These are phyloP conservation scores for Alliaria petiolata DNA, from an alignment of 345 rosid genomes.

Conservation along the genomic window DNA sequence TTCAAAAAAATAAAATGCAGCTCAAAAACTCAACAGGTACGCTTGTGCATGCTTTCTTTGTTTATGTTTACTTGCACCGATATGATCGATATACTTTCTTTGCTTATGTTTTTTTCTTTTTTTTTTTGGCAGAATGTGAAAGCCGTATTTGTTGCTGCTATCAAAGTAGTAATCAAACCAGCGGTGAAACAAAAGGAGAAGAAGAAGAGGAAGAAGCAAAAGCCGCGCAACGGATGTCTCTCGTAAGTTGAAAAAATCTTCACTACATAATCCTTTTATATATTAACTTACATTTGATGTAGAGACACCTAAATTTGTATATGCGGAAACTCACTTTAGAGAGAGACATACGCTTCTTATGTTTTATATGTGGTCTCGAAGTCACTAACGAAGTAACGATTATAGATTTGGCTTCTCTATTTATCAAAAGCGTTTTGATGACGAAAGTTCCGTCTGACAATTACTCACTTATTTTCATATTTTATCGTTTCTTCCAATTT, in stretches of 20 bases:
- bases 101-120: too few relatives aligned
- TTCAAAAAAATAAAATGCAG: too few relatives aligned
- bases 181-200: constrained; percentile 58
- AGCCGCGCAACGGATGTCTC: constrained; percentile 38
- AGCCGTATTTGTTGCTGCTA: constrained; percentile 86
- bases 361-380: not conserved
- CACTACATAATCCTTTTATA: too few relatives aligned
- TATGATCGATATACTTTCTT: not conserved
- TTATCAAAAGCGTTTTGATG: too few relatives aligned
- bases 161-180: constrained; percentile 76
- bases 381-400: too few relatives aligned
- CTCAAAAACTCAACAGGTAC: constrained; percentile 93
- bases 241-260: constrained; percentile 41
- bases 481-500: too few relatives aligned
- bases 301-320: not conserved
- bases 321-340: not conserved
- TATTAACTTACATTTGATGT: not conserved
- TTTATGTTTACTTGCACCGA: not conserved
- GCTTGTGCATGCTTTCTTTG: not conserved
- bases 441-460: not conserved
- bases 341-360: not conserved
- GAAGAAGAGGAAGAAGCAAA: constrained; percentile 23
- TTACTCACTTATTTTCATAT: not conserved
- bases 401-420: too few relatives aligned
- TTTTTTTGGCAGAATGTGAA: too few relatives aligned